phyloP scores from a whole-genome alignment of 345 rosid species.

The Lepidium sativum region DNA sequence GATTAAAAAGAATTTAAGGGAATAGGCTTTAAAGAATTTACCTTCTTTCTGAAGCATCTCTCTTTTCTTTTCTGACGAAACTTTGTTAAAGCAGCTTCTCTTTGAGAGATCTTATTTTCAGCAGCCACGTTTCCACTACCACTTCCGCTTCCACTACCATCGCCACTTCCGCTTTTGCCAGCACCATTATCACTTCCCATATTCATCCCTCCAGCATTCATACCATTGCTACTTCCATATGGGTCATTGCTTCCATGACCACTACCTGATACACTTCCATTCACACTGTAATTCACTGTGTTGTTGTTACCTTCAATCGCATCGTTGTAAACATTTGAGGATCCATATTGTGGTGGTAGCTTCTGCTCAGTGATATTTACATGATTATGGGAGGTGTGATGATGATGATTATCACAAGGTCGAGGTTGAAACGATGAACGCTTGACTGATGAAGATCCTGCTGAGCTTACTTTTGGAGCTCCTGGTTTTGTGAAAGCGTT shows the following conservation, averaged over 20 bases:
- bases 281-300: conserved; percentile 49
- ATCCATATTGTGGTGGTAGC: conserved; percentile 25
- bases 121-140: conserved; percentile 20
- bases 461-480: conserved; percentile 28
- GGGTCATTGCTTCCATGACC: conserved; percentile 45
- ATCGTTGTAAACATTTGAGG: conserved; percentile 28
- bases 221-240: conserved; percentile 43
- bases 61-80: conserved; percentile 84
- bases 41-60: conserved; percentile 76
- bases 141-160: conserved; percentile 24
- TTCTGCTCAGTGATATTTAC: conserved; percentile 11
- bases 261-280: conserved; percentile 65
- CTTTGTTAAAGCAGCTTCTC: conserved; percentile 72
- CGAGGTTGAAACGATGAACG: conserved; percentile 14
- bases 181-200: conserved; percentile 44
- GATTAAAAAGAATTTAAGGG: too few relatives aligned
- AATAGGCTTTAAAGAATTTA: conserved; percentile 12
- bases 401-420: conserved; percentile 21
- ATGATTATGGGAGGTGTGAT: conserved; percentile 10
- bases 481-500: conserved; percentile 35
- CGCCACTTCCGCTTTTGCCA: conserved; percentile 36
- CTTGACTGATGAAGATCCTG: conserved; percentile 32
- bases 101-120: conserved; percentile 35
- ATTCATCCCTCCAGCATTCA: conserved; percentile 41
- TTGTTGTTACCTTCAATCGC: conserved; percentile 23